Evolutionary conservation across 495 filamentous ascomycete species (phyloP), one percentile per base, ranked within the genome.

Genomic region (Articulospora tetracladia): DNA sequence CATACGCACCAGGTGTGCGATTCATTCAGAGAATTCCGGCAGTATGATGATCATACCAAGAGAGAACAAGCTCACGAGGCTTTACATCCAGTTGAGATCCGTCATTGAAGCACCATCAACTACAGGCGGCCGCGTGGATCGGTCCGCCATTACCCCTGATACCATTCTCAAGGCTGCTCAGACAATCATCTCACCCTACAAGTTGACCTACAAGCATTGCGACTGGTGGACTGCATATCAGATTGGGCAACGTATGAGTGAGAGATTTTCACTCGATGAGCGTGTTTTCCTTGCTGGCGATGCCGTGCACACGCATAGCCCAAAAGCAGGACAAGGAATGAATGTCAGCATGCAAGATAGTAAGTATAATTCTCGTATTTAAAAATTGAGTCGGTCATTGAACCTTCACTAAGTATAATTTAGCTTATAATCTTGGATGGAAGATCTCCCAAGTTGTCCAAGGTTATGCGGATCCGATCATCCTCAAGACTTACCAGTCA

Each of bases 401-500:
- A n/a, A n/a, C n/a, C n/a, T n/a, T n/a, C n/a, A n/a, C n/a, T n/a
- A n/a, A n/a, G n/a, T n/a, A n/a, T n/a, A n/a, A n/a, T n/a, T n/a
- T n/a, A n/a, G n/a, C n/a, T 8, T 74, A 79, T 65, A 92, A 93
- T 58, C 80, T 92, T 34, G 89, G 89, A n/a, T 92, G 89, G 89
- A 92, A 93, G 70, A 74, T 93, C 3, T 86, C 81, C 0, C 70
- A 79, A 26, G 79, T 92, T 0, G 68, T 91, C 13, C 78, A 73
- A 26, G 85, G 84, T 12, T 70, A 78, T 34, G 83, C 86, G 1
- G 60, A 66, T 39, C n/a, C 34, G 34, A 39, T 10, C n/a, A 39
- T 92, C 2, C 74, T 92, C 1, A 72, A 83, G 64, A 89, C 88
- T 2, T 93, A 92, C 60, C 80, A 87, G 8, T 65, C 79, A 3